Evolutionary conservation across 805 yeast genomes (phyloP), one percentile per base, ranked within the genome.

Genomic region (Dipodascus albidus): DNA sequence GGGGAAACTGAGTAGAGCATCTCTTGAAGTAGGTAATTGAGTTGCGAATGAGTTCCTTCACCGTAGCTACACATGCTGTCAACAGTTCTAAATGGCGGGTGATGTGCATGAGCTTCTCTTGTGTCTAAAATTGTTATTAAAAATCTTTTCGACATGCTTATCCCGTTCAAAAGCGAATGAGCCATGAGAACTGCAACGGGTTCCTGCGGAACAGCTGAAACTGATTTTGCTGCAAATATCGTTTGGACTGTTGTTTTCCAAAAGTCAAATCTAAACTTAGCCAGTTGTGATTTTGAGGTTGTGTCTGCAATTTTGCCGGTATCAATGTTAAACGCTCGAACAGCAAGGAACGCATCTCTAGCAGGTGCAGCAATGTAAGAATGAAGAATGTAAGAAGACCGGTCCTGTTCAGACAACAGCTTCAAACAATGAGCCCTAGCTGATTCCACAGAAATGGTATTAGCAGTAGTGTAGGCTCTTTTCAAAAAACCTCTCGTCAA

Each of bases 21-120:
- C 2, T 80, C 80, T 59, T 82, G 87, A 6, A 80, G 72, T 15
- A 82, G 67, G 60, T 87, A 87, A 60, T 82, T 82, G 60, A 85
- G 68, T 64, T 85, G 93, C 1, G 95, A 83, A 59, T 76, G 76
- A 0, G 84, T 78, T 0, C 91, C 93, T 66, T 87, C 95, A 1
- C 95, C 95, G 61, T 77, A 82, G 1, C 87, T 76, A 51, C 89
- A 84, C 57, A 87, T 73, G 47, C 77, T 79, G 47, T 82, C 82
- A 1, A 77, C 62, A 4, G 71, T 70, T 9, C 73, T 67, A 51
- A 82, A 75, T 27, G 74, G 69, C 6, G 72, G 72, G 47, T 73
- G 72, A 23, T 73, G 69, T 23, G 81, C 64, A 61, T 81, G 81
- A 52, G 75, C 72, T 52, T 76, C 74, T 52, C 85, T 74, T 2